Evolutionary conservation across 2,329 filamentous ascomycete species (phyloP).

Genomic region (Simplicillium aogashimaense): DNA sequence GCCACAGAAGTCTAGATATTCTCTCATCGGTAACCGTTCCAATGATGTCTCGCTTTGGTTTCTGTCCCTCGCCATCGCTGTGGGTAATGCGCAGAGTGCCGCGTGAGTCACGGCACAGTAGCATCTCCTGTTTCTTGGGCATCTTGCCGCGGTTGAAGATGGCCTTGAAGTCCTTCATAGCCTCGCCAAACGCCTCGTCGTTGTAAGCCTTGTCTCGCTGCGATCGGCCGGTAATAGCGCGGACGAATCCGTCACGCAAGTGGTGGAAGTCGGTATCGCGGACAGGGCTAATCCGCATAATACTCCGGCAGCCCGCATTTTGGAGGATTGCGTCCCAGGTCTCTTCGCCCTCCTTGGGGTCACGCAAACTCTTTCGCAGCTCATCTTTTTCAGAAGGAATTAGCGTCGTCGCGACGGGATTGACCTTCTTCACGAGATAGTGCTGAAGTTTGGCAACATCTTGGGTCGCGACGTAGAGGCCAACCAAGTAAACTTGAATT

Average conservation of each 20-base stretch:
- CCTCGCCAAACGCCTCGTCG: conserved; percentile 66
- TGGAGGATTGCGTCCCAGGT: conserved; percentile 66
- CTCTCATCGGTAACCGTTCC: conserved; percentile 71
- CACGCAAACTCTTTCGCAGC: conserved; percentile 58
- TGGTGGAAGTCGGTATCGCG: conserved; percentile 91
- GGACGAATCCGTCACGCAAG: conserved; percentile 81
- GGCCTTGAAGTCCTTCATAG: conserved; percentile 68
- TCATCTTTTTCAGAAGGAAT: conserved; percentile 72
- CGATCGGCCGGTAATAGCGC: conserved; percentile 68
- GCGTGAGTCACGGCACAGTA: conserved; percentile 56
- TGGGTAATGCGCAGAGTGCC: conserved; percentile 62
- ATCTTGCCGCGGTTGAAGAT: conserved; percentile 76
- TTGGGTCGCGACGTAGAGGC: conserved; percentile 77
- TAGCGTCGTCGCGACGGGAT: conserved; percentile 69
- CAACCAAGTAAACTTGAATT: conserved; percentile 91
- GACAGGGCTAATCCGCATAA: conserved; percentile 80
- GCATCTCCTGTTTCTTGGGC: conserved; percentile 68
- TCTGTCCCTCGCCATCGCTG: conserved; percentile 45
- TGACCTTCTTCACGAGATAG: conserved; percentile 65
- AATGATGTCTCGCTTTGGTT: conserved; percentile 40
- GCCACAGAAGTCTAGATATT: conserved; percentile 72
- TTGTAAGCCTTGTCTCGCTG: conserved; percentile 45
- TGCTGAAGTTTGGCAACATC: conserved; percentile 76
- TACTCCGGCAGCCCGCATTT: conserved; percentile 59
- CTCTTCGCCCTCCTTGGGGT: conserved; percentile 57